Evolutionary conservation across 495 filamentous ascomycete species (phyloP).

Genomic region (Penicillium bialowiezense): DNA sequence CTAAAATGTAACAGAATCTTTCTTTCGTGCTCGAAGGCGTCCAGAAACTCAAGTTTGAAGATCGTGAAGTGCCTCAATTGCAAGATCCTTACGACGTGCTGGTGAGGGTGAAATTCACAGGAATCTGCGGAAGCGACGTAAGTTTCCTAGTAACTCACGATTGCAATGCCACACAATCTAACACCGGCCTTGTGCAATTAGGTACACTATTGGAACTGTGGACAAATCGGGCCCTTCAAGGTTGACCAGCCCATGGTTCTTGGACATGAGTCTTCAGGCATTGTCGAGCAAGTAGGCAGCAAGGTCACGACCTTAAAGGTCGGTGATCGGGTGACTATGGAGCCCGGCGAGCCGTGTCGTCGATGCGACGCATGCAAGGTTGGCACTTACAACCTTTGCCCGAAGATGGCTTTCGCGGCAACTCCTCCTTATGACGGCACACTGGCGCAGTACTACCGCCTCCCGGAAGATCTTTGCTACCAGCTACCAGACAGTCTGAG

Average conservation of each 20-base stretch:
- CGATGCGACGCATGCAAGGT: slow-evolving; percentile 61
- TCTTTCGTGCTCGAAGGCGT: background rate
- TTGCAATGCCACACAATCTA: too few relatives aligned
- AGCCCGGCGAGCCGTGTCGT: slow-evolving; percentile 73
- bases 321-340: slow-evolving; percentile 70
- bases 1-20: background rate
- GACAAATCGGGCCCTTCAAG: slow-evolving; percentile 1
- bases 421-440: slow-evolving; percentile 71
- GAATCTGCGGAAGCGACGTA: slow-evolving; percentile 47
- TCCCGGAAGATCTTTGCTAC: slow-evolving; percentile 77
- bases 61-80: background rate
- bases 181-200: background rate
- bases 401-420: slow-evolving; percentile 71
- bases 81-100: slow-evolving; percentile 32
- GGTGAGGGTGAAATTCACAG: slow-evolving; percentile 40
- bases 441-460: slow-evolving; percentile 67
- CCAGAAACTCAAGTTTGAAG: slow-evolving; percentile 2
- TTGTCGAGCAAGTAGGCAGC: slow-evolving; percentile 54
- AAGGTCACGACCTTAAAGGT: slow-evolving; percentile 36
- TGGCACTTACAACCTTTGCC: slow-evolving; percentile 76
- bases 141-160: background rate
- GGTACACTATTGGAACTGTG: slow-evolving; percentile 9
- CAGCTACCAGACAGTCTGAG: slow-evolving; percentile 65
- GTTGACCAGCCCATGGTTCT: slow-evolving; percentile 51
- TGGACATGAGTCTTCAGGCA: slow-evolving; percentile 65